Evolutionary conservation across 2,329 filamentous ascomycete genomes (phyloP).

Genomic region (Penicillium brevicompactum): DNA sequence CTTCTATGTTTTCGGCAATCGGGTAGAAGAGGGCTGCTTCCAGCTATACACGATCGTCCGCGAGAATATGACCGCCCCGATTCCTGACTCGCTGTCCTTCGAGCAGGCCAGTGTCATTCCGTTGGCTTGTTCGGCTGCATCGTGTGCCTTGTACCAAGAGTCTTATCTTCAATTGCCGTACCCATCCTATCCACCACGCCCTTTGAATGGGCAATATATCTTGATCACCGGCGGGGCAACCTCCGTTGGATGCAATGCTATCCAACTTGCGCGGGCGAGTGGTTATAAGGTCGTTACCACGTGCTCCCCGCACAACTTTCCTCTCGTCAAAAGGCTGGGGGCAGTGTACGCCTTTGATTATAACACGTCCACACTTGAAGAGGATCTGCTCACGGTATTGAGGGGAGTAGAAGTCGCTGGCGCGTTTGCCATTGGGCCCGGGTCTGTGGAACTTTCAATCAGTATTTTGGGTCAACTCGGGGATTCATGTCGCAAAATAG

Average conservation of each 20-base stretch:
- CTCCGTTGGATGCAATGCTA: slow-evolving; percentile 49
- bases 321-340: slow-evolving; percentile 46
- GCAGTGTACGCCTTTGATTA: slow-evolving; percentile 51
- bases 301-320: slow-evolving; percentile 46
- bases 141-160: slow-evolving; percentile 23
- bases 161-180: slow-evolving; percentile 17
- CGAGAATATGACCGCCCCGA: slow-evolving; percentile 13
- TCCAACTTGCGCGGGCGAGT: slow-evolving; percentile 49
- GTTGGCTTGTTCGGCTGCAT: slow-evolving; percentile 23
- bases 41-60: slow-evolving; percentile 26
- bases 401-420: slow-evolving; percentile 21
- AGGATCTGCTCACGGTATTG: slow-evolving; percentile 32
- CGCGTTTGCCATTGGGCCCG: slow-evolving; percentile 18
- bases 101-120: slow-evolving; percentile 23
- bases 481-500: slow-evolving; percentile 3
- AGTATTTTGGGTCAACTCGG: slow-evolving; percentile 14
- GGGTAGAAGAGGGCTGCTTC: slow-evolving; percentile 22
- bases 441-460: slow-evolving; percentile 20
- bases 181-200: slow-evolving; percentile 5
- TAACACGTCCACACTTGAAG: slow-evolving; percentile 31
- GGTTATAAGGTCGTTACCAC: slow-evolving; percentile 52
- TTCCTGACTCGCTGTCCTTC: slow-evolving; percentile 17
- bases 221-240: slow-evolving; percentile 40
- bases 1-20: slow-evolving; percentile 4
- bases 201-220: not conserved